Evolutionary conservation across 2,329 filamentous ascomycete species (phyloP).

Genomic region (Pseudocercospora vitis): DNA sequence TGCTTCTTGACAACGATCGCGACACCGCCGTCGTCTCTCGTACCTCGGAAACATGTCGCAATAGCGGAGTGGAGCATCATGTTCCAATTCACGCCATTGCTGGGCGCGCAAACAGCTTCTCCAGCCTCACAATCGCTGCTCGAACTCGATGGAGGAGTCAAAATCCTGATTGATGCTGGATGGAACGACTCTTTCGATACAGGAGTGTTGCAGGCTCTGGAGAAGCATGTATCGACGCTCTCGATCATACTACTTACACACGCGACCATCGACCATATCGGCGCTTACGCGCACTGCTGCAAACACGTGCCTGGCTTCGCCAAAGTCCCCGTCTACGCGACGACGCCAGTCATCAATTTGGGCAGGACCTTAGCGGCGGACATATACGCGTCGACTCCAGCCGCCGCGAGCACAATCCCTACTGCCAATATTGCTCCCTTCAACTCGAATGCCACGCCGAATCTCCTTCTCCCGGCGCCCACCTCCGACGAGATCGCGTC

Average conservation of each 20-base stretch:
- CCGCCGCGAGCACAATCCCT: constrained; percentile 82
- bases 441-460: constrained; percentile 59
- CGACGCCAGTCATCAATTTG: constrained; percentile 86
- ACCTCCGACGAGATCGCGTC: constrained; percentile 84
- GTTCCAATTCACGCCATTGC: constrained; percentile 93
- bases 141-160: constrained; percentile 94
- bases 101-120: constrained; percentile 85
- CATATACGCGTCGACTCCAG: constrained; percentile 82
- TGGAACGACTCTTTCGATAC: constrained; percentile 93
- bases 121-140: constrained; percentile 90
- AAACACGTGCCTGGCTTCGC: constrained; percentile 91
- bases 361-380: constrained; percentile 89
- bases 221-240: constrained; percentile 88
- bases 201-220: constrained; percentile 78
- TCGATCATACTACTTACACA: constrained; percentile 94
- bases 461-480: constrained; percentile 66
- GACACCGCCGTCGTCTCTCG: too few relatives aligned
- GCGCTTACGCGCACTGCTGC: constrained; percentile 94
- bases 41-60: too few relatives aligned
- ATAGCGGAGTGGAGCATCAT: constrained; percentile 50
- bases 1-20: neutral
- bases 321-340: constrained; percentile 91
- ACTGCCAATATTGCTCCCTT: constrained; percentile 57
- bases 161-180: constrained; percentile 89
- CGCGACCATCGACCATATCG: constrained; percentile 85